These are phyloP conservation scores for Abelmoschus esculentus DNA, from an alignment of 345 rosid genomes.

Conservation along the genomic window DNA sequence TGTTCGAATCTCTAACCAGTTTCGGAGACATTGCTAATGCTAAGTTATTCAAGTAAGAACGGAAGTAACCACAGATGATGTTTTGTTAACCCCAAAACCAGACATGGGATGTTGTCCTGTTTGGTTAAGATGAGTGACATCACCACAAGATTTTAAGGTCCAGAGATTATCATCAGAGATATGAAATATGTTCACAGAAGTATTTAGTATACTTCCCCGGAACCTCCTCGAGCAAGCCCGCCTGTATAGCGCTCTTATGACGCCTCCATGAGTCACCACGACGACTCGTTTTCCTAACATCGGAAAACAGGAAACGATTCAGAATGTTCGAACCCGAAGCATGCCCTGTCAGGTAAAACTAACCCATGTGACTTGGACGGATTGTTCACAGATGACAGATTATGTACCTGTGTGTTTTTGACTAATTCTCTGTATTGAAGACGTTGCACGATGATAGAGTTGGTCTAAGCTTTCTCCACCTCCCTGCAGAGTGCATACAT, in stretches of 20 bases:
- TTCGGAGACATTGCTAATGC: neutral
- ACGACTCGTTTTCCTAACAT: constrained; percentile 55
- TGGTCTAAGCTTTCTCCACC: constrained; percentile 84
- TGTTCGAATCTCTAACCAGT: neutral
- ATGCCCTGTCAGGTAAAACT: neutral
- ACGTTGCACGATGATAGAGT: constrained; percentile 56
- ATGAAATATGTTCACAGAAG: constrained; percentile 58
- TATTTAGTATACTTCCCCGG: constrained; percentile 46
- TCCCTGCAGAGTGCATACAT: constrained; percentile 47
- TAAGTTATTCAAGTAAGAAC: neutral
- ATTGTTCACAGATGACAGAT: neutral
- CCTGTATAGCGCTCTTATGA: constrained; percentile 51
- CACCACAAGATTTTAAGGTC: constrained; percentile 50
- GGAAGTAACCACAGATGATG: constrained; percentile 23
- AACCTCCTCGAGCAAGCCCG: constrained; percentile 53
- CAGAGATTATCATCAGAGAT: constrained; percentile 43
- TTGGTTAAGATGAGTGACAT: constrained; percentile 49
- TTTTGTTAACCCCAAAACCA: constrained; percentile 22
- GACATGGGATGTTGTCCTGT: constrained; percentile 36
- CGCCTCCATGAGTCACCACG: constrained; percentile 76
- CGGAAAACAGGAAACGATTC: neutral
- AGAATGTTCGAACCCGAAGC: neutral
- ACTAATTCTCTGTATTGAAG: constrained; percentile 55
- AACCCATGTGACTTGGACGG: neutral
- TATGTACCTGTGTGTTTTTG: constrained; percentile 49